Base-by-base conservation (phyloP, 2,329 filamentous ascomycete species). In the Cercospora sp. region DNA sequence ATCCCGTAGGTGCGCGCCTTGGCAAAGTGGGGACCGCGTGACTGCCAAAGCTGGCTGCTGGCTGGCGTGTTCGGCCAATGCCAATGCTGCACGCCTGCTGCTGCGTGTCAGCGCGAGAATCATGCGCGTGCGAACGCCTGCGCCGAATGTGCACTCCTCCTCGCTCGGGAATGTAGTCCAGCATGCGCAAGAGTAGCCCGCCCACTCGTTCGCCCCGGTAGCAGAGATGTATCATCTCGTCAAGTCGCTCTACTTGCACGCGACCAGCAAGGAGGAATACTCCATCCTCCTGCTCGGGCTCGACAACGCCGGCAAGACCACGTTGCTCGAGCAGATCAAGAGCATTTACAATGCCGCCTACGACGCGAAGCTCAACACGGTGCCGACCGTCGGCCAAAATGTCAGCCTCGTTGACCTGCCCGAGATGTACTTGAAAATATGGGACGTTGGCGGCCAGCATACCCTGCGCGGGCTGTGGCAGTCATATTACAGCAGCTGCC, bases 251-350 rank as follows among this genome's bases (percentile, higher is more conserved):
- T 99, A 98, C 82, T 88, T 95, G 76, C 92, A 97, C 79, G 94
- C 93, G 66, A 98, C 94, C 18, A 97, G 93, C 82, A 98, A 97
- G 88, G 94, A 98, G 95, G 94, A 98, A 84, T 98, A 97, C 85
- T 97, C 94, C 23, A 92, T 97, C 77, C 92, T 98, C 78, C 90
- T 98, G 73, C 91, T 98, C 75, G 95, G 95, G 71, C 91, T 98
- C 78, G 95, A 98, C 85, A 98, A 98, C 79, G 95, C 95, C 69
- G 95, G 95, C 80, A 98, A 98, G 85, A 98, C 95, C 48, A 98
- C 95, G 28, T 94, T 98, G 78, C 93, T 97, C 81, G 93, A 96
- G 79, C 94, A 97, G 80, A 93, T 98, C 80, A 97, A 97, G 82
- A 88, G 93, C 64, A 86, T 96, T 78, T 97, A 93, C 85, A 85